phyloP scores from a whole-genome alignment of 2,329 filamentous ascomycete species.

The Epichloe sp. region DNA sequence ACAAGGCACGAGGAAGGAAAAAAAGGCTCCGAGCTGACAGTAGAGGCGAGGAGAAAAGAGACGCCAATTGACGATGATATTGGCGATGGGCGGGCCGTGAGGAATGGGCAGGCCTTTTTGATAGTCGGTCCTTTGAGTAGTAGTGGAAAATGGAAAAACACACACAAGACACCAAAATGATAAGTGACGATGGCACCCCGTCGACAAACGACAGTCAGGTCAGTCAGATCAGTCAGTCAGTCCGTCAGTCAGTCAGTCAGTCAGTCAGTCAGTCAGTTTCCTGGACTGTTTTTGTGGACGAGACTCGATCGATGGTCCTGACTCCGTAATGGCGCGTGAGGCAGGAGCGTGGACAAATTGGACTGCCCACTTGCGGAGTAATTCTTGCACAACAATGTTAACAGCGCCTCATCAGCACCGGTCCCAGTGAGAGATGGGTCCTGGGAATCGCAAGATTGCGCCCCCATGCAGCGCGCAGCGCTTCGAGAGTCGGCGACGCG shows the following conservation, averaged over 20 bases:
- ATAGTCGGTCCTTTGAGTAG: too few species aligned
- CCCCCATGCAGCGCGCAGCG: too few species aligned
- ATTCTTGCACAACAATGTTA: not conserved
- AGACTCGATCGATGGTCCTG: not conserved
- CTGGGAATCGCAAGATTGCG: slow-evolving; percentile 8
- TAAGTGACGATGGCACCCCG: too few species aligned
- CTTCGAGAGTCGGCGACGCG: too few species aligned
- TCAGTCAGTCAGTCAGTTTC: too few species aligned
- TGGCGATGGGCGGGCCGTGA: not conserved
- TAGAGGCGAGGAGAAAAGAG: not conserved
- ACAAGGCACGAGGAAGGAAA: not conserved
- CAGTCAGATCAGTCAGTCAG: too few species aligned
- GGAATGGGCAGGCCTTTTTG: not conserved
- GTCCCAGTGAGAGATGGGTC: not conserved
- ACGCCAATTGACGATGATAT: not conserved
- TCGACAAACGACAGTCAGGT: too few species aligned
- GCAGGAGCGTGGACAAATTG: not conserved
- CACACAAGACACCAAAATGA: too few species aligned
- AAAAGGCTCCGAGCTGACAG: not conserved
- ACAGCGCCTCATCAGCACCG: not conserved
- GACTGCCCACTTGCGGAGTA: not conserved
- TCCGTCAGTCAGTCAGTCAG: too few species aligned
- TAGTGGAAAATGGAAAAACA: too few species aligned
- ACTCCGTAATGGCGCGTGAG: not conserved
- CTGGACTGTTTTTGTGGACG: not conserved